phyloP scores from a whole-genome alignment of 345 rosid genomes.

The Microcos paniculata region DNA sequence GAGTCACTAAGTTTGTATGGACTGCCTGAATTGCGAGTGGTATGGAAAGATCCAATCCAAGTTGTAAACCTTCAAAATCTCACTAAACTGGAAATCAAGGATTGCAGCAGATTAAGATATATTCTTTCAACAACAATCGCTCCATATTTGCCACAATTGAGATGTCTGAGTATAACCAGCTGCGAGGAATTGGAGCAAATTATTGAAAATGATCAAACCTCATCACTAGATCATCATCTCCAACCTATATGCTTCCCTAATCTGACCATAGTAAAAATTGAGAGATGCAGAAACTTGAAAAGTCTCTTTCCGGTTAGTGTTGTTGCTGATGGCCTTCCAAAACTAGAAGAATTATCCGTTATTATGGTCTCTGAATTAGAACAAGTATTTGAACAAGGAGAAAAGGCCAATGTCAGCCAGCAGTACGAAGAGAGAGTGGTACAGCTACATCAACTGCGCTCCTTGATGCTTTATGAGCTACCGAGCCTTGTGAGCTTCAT shows the following conservation, averaged over 20 bases:
- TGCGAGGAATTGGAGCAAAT: background rate
- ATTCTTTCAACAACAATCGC: background rate
- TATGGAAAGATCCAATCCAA: background rate
- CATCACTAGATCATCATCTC: background rate
- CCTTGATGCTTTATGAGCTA: fast-evolving
- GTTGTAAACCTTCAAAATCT: background rate
- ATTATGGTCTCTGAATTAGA: background rate
- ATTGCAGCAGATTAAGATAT: background rate
- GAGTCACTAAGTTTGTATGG: fast-evolving
- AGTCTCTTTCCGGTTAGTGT: background rate
- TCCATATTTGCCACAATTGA: background rate
- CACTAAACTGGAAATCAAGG: fast-evolving
- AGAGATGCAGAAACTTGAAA: background rate
- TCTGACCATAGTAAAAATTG: fast-evolving
- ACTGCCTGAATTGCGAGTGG: background rate
- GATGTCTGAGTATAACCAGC: fast-evolving
- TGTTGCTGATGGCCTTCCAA: background rate
- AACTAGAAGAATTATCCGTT: background rate
- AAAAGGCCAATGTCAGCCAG: background rate
- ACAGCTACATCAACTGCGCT: background rate
- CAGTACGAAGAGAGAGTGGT: background rate
- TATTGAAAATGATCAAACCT: background rate
- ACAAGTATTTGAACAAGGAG: background rate
- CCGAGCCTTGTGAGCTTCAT: background rate
- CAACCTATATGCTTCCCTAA: background rate